Percentiles rank a stretch among this genome's conserved stretches.
Conservation (phyloP, 495 filamentous ascomycete genomes). For the Penicillium samsonianum region DNA sequence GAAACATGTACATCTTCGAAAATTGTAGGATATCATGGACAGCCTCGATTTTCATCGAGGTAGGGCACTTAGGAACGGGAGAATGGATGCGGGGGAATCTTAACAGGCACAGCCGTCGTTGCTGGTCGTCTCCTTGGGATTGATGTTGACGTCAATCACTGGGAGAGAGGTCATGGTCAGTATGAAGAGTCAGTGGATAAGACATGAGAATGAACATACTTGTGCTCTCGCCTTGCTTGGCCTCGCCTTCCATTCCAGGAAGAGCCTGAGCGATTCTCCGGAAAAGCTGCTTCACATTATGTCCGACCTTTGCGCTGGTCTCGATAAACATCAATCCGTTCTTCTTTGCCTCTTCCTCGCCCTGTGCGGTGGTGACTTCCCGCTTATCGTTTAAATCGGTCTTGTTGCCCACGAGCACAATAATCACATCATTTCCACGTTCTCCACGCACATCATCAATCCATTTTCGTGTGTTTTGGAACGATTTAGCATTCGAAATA, state of each 20-base stretch:
- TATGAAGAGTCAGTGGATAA: constrained; percentile 2
- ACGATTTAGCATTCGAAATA: constrained; percentile 94
- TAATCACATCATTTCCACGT: constrained; percentile 96
- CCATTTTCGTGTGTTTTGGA: constrained; percentile 98
- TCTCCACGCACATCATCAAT: constrained; percentile 97
- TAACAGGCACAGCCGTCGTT: constrained; percentile 86
- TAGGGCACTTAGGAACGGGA: constrained; percentile 18
- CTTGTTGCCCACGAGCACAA: constrained; percentile 98
- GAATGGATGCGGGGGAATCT: constrained; percentile 15
- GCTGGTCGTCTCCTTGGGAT: constrained; percentile 62
- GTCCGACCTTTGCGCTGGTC: constrained; percentile 95
- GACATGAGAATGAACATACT: constrained; percentile 45
- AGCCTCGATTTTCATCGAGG: constrained; percentile 38
- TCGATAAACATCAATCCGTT: constrained; percentile 97
- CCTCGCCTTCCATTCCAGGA: constrained; percentile 93
- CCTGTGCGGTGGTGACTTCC: constrained; percentile 90
- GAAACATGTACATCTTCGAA: constrained; percentile 48
- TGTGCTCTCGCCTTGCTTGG: constrained; percentile 63
- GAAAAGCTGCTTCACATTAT: constrained; percentile 97
- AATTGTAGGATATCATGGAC: constrained; percentile 44
- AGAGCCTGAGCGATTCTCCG: constrained; percentile 95
- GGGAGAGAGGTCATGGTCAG: constrained; percentile 22
- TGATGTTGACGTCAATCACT: constrained; percentile 98
- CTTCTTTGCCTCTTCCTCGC: constrained; percentile 98
- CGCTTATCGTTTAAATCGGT: constrained; percentile 97